These are phyloP conservation scores for Pulveroboletus frians DNA, from an alignment of 768 basidiomycete genomes.

Conservation along the genomic window DNA sequence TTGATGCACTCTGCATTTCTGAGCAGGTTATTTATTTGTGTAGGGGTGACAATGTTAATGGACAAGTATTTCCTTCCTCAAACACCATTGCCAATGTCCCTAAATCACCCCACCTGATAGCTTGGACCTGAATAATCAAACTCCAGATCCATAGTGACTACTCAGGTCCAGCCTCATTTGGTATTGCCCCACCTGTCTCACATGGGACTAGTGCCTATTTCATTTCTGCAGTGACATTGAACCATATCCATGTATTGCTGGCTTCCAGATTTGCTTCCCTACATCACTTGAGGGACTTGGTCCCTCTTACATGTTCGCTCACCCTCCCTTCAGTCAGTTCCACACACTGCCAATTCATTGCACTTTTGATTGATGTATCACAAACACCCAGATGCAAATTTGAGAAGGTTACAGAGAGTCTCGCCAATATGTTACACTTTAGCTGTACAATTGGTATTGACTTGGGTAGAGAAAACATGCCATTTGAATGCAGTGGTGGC, in stretches of 20 bases:
- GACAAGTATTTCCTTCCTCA: constrained; percentile 43
- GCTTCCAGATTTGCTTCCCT: constrained; percentile 92
- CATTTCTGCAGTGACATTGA: constrained; percentile 89
- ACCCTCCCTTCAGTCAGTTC: constrained; percentile 58
- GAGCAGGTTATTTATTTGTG: too few relatives aligned
- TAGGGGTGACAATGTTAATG: constrained; percentile 97
- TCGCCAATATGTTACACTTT: constrained; percentile 92
- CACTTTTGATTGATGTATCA: constrained; percentile 10
- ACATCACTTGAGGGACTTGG: constrained; percentile 89
- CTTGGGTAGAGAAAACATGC: constrained; percentile 36
- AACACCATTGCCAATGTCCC: neutral
- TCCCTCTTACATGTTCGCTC: constrained; percentile 89
- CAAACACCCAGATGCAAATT: constrained; percentile 60
- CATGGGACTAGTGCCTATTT: constrained; percentile 74
- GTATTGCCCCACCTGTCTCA: constrained; percentile 3
- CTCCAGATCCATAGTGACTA: constrained; percentile 85
- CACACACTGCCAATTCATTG: neutral
- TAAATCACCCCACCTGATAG: constrained; percentile 20
- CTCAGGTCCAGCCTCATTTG: constrained; percentile 45
- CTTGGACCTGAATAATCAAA: constrained; percentile 69
- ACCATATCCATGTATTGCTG: constrained; percentile 84
- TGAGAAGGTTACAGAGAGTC: constrained; percentile 74
- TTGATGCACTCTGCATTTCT: too few relatives aligned
- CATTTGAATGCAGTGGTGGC: constrained; percentile 70
- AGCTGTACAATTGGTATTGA: constrained; percentile 81